A percentile compares a stretch with the other conserved stretches of the same genome.
Evolutionary conservation across 495 filamentous ascomycete species (phyloP).

Genomic region (Penicillium chermesinum): DNA sequence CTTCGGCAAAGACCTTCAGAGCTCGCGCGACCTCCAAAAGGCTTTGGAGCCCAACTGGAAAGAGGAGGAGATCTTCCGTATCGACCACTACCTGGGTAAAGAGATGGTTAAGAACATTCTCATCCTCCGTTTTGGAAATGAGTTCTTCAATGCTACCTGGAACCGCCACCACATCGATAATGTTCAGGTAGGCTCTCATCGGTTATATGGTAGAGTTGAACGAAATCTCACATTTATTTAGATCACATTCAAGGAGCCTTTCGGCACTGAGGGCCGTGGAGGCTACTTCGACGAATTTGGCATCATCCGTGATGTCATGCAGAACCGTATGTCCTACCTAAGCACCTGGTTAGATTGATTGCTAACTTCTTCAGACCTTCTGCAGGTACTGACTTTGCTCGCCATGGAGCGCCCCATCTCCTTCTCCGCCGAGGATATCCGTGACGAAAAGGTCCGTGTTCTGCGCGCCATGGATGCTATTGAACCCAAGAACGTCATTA

Average conservation of each 20-base stretch:
- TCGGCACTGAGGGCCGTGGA: conserved; percentile 97
- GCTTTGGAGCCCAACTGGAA: conserved; percentile 97
- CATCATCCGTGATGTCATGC: conserved; percentile 98
- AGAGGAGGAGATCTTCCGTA: conserved; percentile 98
- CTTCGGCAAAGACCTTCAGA: conserved; percentile 93
- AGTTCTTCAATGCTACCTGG: conserved; percentile 99
- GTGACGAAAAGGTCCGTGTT: conserved; percentile 96
- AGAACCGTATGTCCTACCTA: conserved; percentile 61
- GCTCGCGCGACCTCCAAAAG: conserved; percentile 91
- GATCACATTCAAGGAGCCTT: conserved; percentile 99
- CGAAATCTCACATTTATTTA: conserved; percentile 22
- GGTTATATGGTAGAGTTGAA: background rate
- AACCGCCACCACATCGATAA: conserved; percentile 99
- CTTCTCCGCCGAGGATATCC: conserved; percentile 96
- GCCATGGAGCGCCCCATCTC: conserved; percentile 99
- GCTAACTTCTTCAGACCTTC: conserved; percentile 56
- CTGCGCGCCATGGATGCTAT: conserved; percentile 90
- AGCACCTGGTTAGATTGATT: background rate
- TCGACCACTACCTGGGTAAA: conserved; percentile 99
- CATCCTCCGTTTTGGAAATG: conserved; percentile 96
- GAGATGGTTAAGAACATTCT: conserved; percentile 99
- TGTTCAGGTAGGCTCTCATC: conserved; percentile 50
- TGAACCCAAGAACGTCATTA: conserved; percentile 99
- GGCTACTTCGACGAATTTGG: conserved; percentile 99
- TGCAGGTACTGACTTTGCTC: conserved; percentile 92